Base-by-base conservation (phyloP, 2,329 filamentous ascomycete genomes). In the Diaporthe ampelina region DNA sequence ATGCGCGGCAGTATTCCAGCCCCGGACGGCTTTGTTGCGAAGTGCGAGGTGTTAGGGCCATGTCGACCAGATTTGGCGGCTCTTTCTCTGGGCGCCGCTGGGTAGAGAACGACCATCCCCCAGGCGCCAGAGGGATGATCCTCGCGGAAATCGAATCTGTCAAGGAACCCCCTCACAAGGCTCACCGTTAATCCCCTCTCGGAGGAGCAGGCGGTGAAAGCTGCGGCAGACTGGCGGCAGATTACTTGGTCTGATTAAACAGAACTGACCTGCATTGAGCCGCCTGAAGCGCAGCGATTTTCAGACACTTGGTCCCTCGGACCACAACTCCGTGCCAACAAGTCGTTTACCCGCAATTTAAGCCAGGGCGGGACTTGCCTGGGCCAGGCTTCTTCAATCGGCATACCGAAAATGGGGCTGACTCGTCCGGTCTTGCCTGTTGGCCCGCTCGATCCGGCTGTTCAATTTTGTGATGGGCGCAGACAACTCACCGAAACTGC, bases 301-400 rank as follows among this genome's bases (percentile, higher is more conserved):
- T 21, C 43, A 43, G 63, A 56, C 48, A 19, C n/a, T 73, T 63
- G 50, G 57, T 52, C 67, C 56, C 65, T 75, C 74, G 74, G 63
- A 37, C 40, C 48, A 73, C 68, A 48, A 50, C 63, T 75, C 73
- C 70, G 63, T 37, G 61, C 61, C 61, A 52, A 52, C 61, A 26
- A 24, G 21, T 67, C 29, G 29, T 50, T 67, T 50, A 67, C 63
- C 63, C 73, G 56, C 63, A 72, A 70, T 61, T 52, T 71, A 58
- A 50, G 24, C 26, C 24, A 48, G 40, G 65, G 58, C 48, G 57
- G 57, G 21, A 37, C 54, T 19, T 52, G 24, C 52, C 71, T 48
- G 32, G 52, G n/a, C 59, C 50, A 50, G 58, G 24, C 61, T 69
- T 24, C 40, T 68, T 68, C 32, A 68, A 68, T 57, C 69, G 56